phyloP scores from a whole-genome alignment of 768 basidiomycete genomes.

The Boletus rex-veris region DNA sequence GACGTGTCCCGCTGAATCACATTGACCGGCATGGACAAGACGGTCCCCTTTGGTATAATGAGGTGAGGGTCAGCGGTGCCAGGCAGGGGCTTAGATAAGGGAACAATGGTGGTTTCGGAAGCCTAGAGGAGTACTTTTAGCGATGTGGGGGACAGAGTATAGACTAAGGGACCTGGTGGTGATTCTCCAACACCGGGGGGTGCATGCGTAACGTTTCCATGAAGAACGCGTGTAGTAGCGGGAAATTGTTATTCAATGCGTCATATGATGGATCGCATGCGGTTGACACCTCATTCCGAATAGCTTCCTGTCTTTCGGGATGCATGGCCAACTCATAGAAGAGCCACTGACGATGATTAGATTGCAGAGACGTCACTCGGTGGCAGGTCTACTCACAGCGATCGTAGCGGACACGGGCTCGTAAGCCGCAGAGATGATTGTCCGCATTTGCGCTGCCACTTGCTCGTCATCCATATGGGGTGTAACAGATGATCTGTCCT shows the following conservation, averaged over 20 bases:
- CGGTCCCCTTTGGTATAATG: conserved; percentile 54
- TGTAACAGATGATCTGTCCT: conserved; percentile 40
- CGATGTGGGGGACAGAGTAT: not conserved
- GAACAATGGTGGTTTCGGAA: conserved; percentile 48
- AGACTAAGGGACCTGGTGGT: conserved; percentile 47
- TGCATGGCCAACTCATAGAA: conserved; percentile 58
- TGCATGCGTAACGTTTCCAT: conserved; percentile 62
- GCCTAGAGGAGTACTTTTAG: conserved; percentile 36
- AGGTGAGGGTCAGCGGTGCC: conserved; percentile 43
- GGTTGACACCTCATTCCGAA: conserved; percentile 52
- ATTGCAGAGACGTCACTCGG: not conserved
- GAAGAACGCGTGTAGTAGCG: conserved; percentile 58
- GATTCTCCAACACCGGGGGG: conserved; percentile 61
- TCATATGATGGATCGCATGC: conserved; percentile 51
- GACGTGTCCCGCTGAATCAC: conserved; percentile 52
- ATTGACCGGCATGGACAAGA: conserved; percentile 52
- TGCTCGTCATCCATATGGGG: conserved; percentile 45
- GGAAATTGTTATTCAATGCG: conserved; percentile 44
- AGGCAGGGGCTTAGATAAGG: conserved; percentile 50
- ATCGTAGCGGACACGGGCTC: conserved; percentile 38
- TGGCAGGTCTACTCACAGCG: conserved; percentile 21
- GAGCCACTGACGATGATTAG: conserved; percentile 47
- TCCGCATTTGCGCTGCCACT: conserved; percentile 58
- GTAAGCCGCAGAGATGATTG: conserved; percentile 56
- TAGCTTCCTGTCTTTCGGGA: conserved; percentile 47